Base-by-base conservation (phyloP, 345 rosid species). In the Draba incana region DNA sequence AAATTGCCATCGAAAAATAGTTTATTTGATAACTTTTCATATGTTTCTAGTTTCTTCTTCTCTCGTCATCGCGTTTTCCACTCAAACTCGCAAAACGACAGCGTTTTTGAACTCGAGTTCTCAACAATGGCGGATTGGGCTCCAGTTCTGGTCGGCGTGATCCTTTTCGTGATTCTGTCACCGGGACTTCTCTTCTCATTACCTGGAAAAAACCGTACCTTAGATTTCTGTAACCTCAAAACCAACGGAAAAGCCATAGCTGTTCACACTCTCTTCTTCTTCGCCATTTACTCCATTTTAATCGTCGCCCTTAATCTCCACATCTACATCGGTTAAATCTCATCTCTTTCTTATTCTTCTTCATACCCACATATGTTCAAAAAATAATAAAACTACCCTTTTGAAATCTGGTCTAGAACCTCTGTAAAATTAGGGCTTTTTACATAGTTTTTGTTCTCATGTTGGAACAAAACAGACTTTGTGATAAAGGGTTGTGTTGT, bases 231-330 rank as follows among this genome's bases (percentile, higher is more conserved):
- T 10, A 80, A 79, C 68, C 49, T 91, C 86, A 91, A 89, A 85
- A 94, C 99, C 52, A 90, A 89, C 70, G 99, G 99, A 48, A 94
- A 86, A 75, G 84, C 97, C 55, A 79, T 91, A 24, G 84, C 88
- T 47, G 67, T 89, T 45, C 99, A 94, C 82, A 81, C 95, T 58
- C 83, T 94, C 71, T 71, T 94, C 78, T 94, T 91, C 84, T 94
- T 94, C 77, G 70, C 85, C 13, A 68, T 83, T 56, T 89, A 89
- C 69, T 77, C 97, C 47, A 68, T 94, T 57, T 74, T 94, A 50
- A 74, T 89, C 80, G 1, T 94, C 65, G 99, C 85, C 24, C 70
- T 87, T 28, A 88, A 82, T 64, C 78, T 91, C 64, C 99, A 91
- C 83, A 87, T 94, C 86, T 87, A 91, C 74, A 79, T 88, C 10